These are phyloP conservation scores for Lactarius trivialis DNA, from an alignment of 768 basidiomycete genomes.

Conservation along the genomic window DNA sequence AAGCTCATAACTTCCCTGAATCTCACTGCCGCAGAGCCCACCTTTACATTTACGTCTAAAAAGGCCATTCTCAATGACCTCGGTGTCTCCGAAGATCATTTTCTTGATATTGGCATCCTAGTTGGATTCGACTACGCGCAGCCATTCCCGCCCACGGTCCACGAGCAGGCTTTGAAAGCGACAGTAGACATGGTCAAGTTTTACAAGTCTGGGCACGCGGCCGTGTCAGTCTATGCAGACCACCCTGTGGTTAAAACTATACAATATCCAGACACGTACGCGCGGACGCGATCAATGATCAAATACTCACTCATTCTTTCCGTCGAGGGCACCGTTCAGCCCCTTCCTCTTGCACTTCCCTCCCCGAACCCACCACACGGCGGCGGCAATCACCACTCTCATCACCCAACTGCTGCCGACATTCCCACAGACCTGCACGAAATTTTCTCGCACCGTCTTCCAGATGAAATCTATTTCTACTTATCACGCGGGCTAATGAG, in stretches of 20 bases:
- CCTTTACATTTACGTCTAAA: conserved; percentile 84
- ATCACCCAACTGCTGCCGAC: conserved; percentile 76
- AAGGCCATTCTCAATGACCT: conserved; percentile 60
- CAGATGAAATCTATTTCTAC: conserved; percentile 96
- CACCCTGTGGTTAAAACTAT: conserved; percentile 77
- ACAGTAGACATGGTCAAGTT: conserved; percentile 90
- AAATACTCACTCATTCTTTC: conserved; percentile 87
- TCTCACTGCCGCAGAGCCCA: conserved; percentile 55
- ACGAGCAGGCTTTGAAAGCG: conserved; percentile 76
- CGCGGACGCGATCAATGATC: conserved; percentile 85
- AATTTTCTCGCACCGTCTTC: conserved; percentile 89
- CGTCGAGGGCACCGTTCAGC: conserved; percentile 76
- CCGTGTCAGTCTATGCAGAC: conserved; percentile 69
- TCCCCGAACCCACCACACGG: conserved; percentile 40
- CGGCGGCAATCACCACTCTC: conserved; percentile 51
- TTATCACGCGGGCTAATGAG: conserved; percentile 86
- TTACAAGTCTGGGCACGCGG: conserved; percentile 83
- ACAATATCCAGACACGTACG: conserved; percentile 80
- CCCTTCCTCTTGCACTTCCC: conserved; percentile 66
- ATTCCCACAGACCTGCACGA: conserved; percentile 89
- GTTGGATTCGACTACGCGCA: conserved; percentile 81
- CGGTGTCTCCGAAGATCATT: conserved; percentile 76
- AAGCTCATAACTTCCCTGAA: conserved; percentile 87
- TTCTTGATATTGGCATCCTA: conserved; percentile 89
- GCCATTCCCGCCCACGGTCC: conserved; percentile 74